These are phyloP conservation scores for Celoporthe dispersa DNA, from an alignment of 2,329 filamentous ascomycete genomes.

Conservation along the genomic window DNA sequence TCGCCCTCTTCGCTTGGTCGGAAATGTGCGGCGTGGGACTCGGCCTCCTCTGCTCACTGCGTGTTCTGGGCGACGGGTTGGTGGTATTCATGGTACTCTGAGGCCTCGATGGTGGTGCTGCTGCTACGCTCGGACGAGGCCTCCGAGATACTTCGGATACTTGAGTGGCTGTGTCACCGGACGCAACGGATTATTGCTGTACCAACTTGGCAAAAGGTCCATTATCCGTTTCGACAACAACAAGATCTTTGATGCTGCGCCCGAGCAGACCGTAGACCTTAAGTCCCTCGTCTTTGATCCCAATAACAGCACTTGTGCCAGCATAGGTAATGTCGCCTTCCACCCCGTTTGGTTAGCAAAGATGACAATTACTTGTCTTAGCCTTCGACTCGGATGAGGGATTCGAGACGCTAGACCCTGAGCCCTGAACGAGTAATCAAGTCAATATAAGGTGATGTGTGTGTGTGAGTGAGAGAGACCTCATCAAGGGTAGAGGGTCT, in stretches of 20 bases:
- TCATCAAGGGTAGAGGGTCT: too few relatives aligned
- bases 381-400: constrained; percentile 49
- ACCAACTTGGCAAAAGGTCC: constrained; percentile 43
- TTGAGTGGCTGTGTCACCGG: background rate
- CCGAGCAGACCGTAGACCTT: constrained; percentile 65
- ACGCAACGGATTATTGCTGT: constrained; percentile 35
- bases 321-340: constrained; percentile 66
- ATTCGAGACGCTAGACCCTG: constrained; percentile 62
- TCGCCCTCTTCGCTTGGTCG: background rate
- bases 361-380: constrained; percentile 59
- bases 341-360: constrained; percentile 67
- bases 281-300: constrained; percentile 60
- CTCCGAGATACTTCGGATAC: background rate
- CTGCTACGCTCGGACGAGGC: background rate
- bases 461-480: too few relatives aligned
- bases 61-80: background rate
- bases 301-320: constrained; percentile 65
- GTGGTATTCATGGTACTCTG: background rate
- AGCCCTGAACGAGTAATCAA: constrained; percentile 29
- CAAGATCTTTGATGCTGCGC: constrained; percentile 62
- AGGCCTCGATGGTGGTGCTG: background rate
- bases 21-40: background rate
- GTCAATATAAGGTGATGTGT: constrained; percentile 6
- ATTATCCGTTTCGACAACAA: constrained; percentile 60
- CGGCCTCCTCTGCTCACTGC: constrained; percentile 4